Conservation (phyloP, 2,329 filamentous ascomycete species). For the Helotiales sp. region DNA sequence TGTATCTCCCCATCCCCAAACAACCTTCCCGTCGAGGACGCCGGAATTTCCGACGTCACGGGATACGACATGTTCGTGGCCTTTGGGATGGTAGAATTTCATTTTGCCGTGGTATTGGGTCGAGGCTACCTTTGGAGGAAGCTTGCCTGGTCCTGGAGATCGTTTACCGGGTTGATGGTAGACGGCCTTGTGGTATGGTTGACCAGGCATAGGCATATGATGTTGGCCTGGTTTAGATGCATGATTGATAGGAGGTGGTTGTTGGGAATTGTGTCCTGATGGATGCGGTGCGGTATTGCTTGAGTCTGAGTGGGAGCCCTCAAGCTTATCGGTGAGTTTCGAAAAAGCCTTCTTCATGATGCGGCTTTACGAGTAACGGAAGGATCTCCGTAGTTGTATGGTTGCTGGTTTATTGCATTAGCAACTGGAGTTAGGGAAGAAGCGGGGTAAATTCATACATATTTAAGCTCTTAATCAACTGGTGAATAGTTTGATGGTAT, state of each 20-base stretch:
- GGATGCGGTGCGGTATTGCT: not conserved
- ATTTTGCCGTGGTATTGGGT: constrained; percentile 7
- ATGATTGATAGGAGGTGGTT: not conserved
- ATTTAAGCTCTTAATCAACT: too few relatives aligned
- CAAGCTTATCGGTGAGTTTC: constrained; percentile 8
- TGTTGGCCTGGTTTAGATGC: not conserved
- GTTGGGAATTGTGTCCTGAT: not conserved
- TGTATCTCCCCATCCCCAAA: constrained; percentile 11
- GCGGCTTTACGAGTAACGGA: too few relatives aligned
- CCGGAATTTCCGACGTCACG: constrained; percentile 7
- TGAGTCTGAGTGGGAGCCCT: not conserved
- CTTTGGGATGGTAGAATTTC: constrained; percentile 4
- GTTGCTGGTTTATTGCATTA: too few relatives aligned
- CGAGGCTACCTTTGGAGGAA: not conserved
- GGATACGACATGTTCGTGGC: constrained; percentile 6
- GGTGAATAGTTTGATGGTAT: too few relatives aligned
- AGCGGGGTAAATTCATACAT: too few relatives aligned
- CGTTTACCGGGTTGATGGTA: constrained; percentile 5
- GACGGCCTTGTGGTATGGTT: not conserved
- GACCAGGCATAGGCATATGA: too few relatives aligned
- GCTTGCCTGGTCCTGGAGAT: not conserved
- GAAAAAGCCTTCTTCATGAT: constrained; percentile 1
- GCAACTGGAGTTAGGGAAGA: too few relatives aligned
- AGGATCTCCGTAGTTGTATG: too few relatives aligned
- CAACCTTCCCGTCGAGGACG: constrained; percentile 1